phyloP scores from a whole-genome alignment of 768 basidiomycete species.

The Auriscalpium orientale region DNA sequence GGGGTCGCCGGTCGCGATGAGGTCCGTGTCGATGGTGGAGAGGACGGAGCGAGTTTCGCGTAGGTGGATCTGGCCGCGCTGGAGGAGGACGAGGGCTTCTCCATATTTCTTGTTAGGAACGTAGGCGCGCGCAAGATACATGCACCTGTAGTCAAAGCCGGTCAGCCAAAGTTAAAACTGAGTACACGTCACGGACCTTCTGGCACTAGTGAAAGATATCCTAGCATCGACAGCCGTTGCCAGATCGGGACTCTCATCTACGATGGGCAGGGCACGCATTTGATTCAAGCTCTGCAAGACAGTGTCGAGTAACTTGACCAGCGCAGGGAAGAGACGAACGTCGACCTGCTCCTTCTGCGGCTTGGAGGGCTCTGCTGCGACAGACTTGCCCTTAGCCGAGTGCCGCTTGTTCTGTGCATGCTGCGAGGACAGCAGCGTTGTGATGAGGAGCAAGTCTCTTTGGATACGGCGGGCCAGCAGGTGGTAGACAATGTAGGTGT shows the following conservation, averaged over 20 bases:
- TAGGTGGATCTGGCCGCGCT: conserved; percentile 63
- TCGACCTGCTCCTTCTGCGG: conserved; percentile 47
- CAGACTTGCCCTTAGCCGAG: conserved; percentile 12
- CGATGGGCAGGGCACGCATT: conserved; percentile 74
- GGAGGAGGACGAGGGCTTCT: conserved; percentile 62
- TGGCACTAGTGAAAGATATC: conserved; percentile 65
- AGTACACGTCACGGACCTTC: conserved; percentile 38
- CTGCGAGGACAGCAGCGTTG: conserved; percentile 48
- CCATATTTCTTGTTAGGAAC: conserved; percentile 60
- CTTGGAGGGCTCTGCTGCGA: conserved; percentile 17
- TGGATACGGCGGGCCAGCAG: conserved; percentile 82
- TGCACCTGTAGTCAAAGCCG: conserved; percentile 39
- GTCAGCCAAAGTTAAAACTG: not conserved
- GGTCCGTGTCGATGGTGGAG: conserved; percentile 39
- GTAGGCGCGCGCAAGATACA: conserved; percentile 74
- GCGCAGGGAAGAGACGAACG: conserved; percentile 69
- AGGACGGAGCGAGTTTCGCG: conserved; percentile 60
- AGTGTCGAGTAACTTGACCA: conserved; percentile 85
- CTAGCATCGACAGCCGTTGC: conserved; percentile 72
- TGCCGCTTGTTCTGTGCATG: conserved; percentile 17
- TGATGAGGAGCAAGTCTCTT: conserved; percentile 77
- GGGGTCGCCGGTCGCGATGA: conserved; percentile 33
- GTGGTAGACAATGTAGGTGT: conserved; percentile 82
- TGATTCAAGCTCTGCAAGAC: conserved; percentile 79
- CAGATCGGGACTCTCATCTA: conserved; percentile 84